Conservation (phyloP, 768 basidiomycete genomes). For the Pleurotus cornucopiae region DNA sequence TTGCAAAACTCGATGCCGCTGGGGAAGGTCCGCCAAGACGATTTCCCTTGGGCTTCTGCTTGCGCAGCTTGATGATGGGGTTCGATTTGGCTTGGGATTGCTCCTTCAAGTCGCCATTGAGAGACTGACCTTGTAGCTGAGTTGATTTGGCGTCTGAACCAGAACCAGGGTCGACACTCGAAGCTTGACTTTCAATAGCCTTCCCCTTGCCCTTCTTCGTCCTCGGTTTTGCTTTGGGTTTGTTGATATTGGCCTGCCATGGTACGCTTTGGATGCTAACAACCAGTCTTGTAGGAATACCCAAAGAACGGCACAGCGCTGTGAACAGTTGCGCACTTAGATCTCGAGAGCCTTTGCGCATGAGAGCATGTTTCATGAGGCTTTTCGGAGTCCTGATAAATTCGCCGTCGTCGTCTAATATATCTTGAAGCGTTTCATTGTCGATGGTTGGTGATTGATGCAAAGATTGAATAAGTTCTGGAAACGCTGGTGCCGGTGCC, state of each 20-base stretch:
- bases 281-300: conserved; percentile 83
- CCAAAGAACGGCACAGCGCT: conserved; percentile 79
- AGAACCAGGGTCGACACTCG: not conserved
- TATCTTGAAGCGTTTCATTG: not conserved
- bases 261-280: conserved; percentile 90
- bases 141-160: not conserved
- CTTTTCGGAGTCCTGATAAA: conserved; percentile 73
- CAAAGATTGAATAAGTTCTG: conserved; percentile 35
- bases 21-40: conserved; percentile 28
- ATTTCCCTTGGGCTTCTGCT: conserved; percentile 46
- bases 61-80: conserved; percentile 56
- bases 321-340: conserved; percentile 90
- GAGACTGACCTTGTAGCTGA: not conserved
- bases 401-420: conserved; percentile 50
- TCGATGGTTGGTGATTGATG: conserved; percentile 30
- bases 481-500: conserved; percentile 20
- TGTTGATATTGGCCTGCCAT: conserved; percentile 72
- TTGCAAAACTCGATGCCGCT: conserved; percentile 9
- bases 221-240: conserved; percentile 43
- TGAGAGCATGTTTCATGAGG: conserved; percentile 89
- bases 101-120: conserved; percentile 48
- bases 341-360: conserved; percentile 78
- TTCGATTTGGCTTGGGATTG: conserved; percentile 35
- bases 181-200: not conserved
- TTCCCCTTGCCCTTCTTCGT: conserved; percentile 53